A percentile compares a stretch with the other conserved stretches of the same genome.
Conservation (phyloP, 805 yeast species). For the Jamesozyma spencerorum region DNA sequence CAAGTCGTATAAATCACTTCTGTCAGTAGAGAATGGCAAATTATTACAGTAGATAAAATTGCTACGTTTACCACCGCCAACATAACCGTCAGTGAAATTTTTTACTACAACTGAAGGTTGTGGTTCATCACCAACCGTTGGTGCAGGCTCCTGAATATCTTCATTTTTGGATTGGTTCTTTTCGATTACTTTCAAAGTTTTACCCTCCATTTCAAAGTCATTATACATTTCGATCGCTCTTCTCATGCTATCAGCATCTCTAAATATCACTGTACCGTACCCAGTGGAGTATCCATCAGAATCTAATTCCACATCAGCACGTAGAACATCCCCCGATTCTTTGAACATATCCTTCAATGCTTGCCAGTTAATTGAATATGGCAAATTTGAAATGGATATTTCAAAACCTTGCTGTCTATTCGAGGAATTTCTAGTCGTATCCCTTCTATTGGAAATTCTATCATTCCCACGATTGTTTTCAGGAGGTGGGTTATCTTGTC, state of each 20-base stretch:
- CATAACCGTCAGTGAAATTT: conserved; percentile 58
- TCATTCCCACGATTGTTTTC: conserved; percentile 14
- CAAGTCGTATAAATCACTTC: conserved; percentile 72
- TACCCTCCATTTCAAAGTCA: conserved; percentile 42
- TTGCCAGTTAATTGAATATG: conserved; percentile 76
- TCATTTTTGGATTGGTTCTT: not conserved
- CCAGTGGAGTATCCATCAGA: conserved; percentile 67
- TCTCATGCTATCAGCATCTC: conserved; percentile 54
- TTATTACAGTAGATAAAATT: conserved; percentile 60
- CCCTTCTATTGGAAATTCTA: conserved; percentile 5
- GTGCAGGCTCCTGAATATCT: not conserved
- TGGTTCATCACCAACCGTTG: not conserved
- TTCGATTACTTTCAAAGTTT: conserved; percentile 8
- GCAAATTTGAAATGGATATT: conserved; percentile 72
- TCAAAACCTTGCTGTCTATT: conserved; percentile 31
- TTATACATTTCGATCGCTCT: conserved; percentile 63
- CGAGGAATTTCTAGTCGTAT: conserved; percentile 1
- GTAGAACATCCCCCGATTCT: conserved; percentile 62
- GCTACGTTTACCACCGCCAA: conserved; percentile 52
- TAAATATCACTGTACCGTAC: conserved; percentile 70
- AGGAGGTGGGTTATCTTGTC: conserved; percentile 88
- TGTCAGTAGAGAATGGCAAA: conserved; percentile 83
- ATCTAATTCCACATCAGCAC: conserved; percentile 70
- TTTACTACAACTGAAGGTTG: conserved; percentile 14
- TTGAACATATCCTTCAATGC: conserved; percentile 78